phyloP scores from a whole-genome alignment of 352 stramenopile genomes.

The Thalassiosira hispida region DNA sequence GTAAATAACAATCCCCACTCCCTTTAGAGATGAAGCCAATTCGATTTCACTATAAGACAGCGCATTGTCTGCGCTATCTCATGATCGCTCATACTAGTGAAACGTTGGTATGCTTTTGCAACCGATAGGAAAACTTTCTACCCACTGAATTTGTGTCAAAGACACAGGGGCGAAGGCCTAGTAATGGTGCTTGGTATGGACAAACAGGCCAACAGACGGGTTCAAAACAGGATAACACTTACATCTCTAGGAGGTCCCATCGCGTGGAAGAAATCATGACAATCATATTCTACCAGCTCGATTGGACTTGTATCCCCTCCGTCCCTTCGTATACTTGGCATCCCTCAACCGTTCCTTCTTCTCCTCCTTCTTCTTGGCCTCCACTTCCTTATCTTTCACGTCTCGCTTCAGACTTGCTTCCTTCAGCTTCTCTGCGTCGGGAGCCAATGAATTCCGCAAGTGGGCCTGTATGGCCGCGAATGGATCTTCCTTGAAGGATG shows the following conservation, averaged over 20 bases:
- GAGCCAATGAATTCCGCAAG: constrained; percentile 70
- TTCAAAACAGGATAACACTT: neutral
- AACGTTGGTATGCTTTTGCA: constrained; percentile 44
- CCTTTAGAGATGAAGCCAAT: constrained; percentile 53
- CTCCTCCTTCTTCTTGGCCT: constrained; percentile 51
- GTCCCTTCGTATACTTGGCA: constrained; percentile 32
- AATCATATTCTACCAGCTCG: constrained; percentile 29
- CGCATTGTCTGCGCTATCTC: constrained; percentile 53
- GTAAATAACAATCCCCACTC: constrained; percentile 36
- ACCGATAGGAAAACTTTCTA: constrained; percentile 60
- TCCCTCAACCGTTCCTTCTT: constrained; percentile 45
- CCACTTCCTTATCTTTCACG: constrained; percentile 27
- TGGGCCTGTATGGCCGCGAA: constrained; percentile 77
- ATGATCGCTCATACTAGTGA: constrained; percentile 35
- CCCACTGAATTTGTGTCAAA: constrained; percentile 20
- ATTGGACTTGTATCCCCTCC: constrained; percentile 54
- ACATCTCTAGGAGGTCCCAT: neutral
- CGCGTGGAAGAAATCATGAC: neutral
- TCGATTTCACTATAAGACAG: constrained; percentile 28
- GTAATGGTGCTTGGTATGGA: constrained; percentile 44
- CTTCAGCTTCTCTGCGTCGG: constrained; percentile 51
- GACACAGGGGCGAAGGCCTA: constrained; percentile 52
- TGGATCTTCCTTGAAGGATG: constrained; percentile 73
- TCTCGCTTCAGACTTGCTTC: constrained; percentile 22
- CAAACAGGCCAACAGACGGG: constrained; percentile 2